Conservation (phyloP, 768 basidiomycete genomes). For the Pleurotus platypus region DNA sequence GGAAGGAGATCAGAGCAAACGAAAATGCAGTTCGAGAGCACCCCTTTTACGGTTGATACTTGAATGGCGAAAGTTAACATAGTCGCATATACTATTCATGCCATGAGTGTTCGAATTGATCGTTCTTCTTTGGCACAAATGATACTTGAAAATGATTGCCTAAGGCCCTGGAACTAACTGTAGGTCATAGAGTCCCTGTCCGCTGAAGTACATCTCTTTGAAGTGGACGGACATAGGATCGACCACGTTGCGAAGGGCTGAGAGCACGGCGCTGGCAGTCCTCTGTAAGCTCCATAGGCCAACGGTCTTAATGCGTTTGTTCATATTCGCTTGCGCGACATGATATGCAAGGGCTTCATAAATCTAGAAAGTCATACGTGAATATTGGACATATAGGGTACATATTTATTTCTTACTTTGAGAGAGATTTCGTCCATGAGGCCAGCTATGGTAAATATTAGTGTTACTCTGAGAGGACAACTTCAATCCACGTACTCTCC, state of each 20-base stretch:
- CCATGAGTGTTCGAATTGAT: neutral
- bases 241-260: slow-evolving; percentile 70
- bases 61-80: neutral
- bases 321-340: slow-evolving; percentile 87
- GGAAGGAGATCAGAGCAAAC: neutral
- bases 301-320: slow-evolving; percentile 85
- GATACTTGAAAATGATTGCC: neutral
- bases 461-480: neutral
- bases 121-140: too few species aligned
- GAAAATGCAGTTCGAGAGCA: neutral
- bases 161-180: neutral
- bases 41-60: neutral
- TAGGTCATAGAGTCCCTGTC: slow-evolving; percentile 21
- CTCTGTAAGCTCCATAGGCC: slow-evolving; percentile 93
- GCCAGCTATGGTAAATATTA: slow-evolving; percentile 57
- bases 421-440: slow-evolving; percentile 87
- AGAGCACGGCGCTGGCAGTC: slow-evolving; percentile 84
- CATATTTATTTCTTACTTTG: slow-evolving; percentile 47
- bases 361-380: slow-evolving; percentile 39
- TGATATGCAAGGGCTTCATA: slow-evolving; percentile 95
- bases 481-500: slow-evolving; percentile 65
- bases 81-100: neutral
- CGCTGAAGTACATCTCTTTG: slow-evolving; percentile 39
- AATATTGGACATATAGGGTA: slow-evolving; percentile 2
- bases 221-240: slow-evolving; percentile 59